These are phyloP conservation scores for Candida nonsorbophila DNA, from an alignment of 805 yeast species.

Conservation along the genomic window DNA sequence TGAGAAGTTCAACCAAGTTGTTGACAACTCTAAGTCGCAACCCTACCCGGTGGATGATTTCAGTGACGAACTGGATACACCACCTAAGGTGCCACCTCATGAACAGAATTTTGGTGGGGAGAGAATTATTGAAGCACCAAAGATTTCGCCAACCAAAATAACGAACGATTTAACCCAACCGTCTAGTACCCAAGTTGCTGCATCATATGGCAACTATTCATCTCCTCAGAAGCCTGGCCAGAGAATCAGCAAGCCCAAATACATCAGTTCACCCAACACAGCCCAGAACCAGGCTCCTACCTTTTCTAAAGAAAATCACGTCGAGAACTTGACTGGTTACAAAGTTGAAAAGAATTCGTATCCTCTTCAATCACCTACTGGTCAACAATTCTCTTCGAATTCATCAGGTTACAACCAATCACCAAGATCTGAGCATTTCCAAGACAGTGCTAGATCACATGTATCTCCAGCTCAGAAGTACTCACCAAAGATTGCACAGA, in stretches of 20 bases:
- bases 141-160: too few relatives aligned
- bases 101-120: too few relatives aligned
- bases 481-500: conserved; percentile 1
- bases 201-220: conserved; percentile 1
- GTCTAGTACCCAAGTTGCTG: neutral
- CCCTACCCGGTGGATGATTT: too few relatives aligned
- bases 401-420: too few relatives aligned
- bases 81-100: too few relatives aligned
- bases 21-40: too few relatives aligned
- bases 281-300: conserved; percentile 19
- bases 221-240: too few relatives aligned
- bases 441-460: conserved; percentile 2
- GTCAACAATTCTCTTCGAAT: conserved; percentile 1
- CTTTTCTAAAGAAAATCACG: conserved; percentile 4
- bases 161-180: too few relatives aligned
- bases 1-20: conserved; percentile 27
- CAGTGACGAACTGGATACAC: too few relatives aligned
- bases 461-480: conserved; percentile 1
- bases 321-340: conserved; percentile 7
- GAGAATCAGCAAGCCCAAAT: conserved; percentile 29
- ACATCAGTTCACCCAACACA: conserved; percentile 26
- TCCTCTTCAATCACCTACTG: neutral
- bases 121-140: too few relatives aligned
- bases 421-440: too few relatives aligned
- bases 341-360: conserved; percentile 5